Conservation (phyloP, 306 rosid genomes). For the Vachellia pachyceras region DNA sequence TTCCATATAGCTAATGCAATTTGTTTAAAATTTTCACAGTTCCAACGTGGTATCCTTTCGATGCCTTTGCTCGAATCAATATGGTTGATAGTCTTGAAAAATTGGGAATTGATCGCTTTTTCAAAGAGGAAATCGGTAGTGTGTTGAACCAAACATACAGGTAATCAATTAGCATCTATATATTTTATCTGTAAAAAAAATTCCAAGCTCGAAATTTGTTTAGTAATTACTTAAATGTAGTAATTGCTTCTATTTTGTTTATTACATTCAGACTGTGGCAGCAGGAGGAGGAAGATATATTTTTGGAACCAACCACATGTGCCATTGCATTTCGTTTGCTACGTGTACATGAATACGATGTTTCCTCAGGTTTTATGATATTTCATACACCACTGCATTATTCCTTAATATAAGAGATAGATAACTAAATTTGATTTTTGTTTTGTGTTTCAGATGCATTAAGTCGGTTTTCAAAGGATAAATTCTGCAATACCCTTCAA, state of each 20-base stretch:
- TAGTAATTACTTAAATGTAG: no score
- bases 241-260: neutral
- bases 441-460: slow-evolving; percentile 45
- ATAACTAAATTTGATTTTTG: no score
- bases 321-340: slow-evolving; percentile 74
- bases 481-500: slow-evolving; percentile 47
- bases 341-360: slow-evolving; percentile 72
- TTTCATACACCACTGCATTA: no score
- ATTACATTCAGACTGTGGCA: slow-evolving; percentile 60
- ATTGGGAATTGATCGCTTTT: slow-evolving; percentile 70
- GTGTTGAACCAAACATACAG: slow-evolving; percentile 72
- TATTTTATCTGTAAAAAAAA: neutral
- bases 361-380: slow-evolving; percentile 58
- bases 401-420: no score
- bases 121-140: slow-evolving; percentile 62
- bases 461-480: slow-evolving; percentile 45
- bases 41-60: slow-evolving; percentile 74
- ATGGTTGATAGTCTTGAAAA: slow-evolving; percentile 79
- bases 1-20: neutral
- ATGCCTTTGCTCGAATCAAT: slow-evolving; percentile 61
- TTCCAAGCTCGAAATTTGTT: neutral
- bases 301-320: slow-evolving; percentile 69
- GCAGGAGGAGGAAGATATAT: slow-evolving; percentile 69
- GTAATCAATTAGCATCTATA: slow-evolving; percentile 36
- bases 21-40: slow-evolving; percentile 46